phyloP scores from a whole-genome alignment of 2,329 filamentous ascomycete species.

The Colletotrichum sp. region DNA sequence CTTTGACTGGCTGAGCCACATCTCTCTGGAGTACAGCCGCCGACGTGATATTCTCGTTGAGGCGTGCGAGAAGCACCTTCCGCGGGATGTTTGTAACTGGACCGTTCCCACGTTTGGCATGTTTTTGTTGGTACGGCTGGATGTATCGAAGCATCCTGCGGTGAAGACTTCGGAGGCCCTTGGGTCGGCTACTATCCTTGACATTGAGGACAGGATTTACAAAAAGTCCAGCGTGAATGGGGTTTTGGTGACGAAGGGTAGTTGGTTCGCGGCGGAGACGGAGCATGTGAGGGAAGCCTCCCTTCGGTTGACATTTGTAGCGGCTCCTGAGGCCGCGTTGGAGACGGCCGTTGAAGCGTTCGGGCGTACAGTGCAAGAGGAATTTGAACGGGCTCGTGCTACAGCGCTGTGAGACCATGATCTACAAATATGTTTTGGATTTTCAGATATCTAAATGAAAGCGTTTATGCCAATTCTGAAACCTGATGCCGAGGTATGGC shows the following conservation, averaged over 20 bases:
- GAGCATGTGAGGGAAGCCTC: neutral
- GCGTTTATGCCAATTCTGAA: too few relatives aligned
- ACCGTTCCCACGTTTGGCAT: neutral
- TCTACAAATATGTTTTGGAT: neutral
- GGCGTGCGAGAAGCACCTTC: neutral
- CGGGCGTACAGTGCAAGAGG: neutral
- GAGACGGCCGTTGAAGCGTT: neutral
- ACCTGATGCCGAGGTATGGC: too few relatives aligned
- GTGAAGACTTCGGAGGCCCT: rapidly evolving
- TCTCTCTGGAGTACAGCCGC: neutral
- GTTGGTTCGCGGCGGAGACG: neutral
- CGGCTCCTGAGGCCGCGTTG: neutral
- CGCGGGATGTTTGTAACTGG: rapidly evolving
- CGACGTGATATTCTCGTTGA: neutral
- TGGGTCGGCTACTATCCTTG: neutral
- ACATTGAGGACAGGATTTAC: neutral
- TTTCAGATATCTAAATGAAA: too few relatives aligned
- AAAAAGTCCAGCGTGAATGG: neutral
- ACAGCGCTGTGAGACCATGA: neutral
- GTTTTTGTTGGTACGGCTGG: neutral
- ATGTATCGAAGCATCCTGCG: neutral
- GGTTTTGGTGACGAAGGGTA: neutral
- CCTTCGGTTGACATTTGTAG: neutral
- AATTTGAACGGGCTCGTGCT: neutral
- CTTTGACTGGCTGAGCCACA: neutral